Evolutionary conservation across 768 basidiomycete genomes (phyloP), one percentile per base, ranked within the genome.

Genomic region (Fistulinella prunicolor): DNA sequence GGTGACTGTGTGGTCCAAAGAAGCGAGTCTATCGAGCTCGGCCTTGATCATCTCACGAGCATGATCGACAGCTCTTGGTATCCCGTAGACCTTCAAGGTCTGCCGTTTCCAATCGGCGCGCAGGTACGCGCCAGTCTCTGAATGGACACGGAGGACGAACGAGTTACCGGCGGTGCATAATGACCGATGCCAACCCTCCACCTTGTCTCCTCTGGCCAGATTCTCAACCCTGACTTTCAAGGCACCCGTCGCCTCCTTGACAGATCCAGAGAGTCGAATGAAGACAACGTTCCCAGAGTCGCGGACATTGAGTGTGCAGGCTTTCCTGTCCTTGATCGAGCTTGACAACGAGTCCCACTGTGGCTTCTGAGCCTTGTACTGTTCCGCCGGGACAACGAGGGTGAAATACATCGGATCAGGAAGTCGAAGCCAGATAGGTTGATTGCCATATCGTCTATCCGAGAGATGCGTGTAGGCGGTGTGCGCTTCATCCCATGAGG

Each of bases 161-260:
- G 53, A 24, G 41, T 59, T 69, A 8, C 19, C 54, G 6, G 29
- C 24, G 51, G 28, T 39, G 2, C 53, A 57, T 48, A 82, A 70
- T 0, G 70, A 70, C 28, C 69, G 63, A 60, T 82, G 81, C 81
- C 80, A 83, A 28, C 70, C 70, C 4, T 64, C 63, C 3, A 83
- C 64, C 29, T 64, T 75, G 34, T 78, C 74, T 6, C 82, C 82
- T 20, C 68, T 69, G 3, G 72, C 75, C 32, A 84, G 58, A 43
- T 68, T 74, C 59, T 84, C 83, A 0, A 80, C 77, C 43, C 81
- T 67, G 12, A 83, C 81, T 64, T 83, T 84, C 50, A 85, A 56
- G 5, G 73, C 69, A 1, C 83, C 83, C 1, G 77, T 71, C 2
- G 72, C 73, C 53, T 77, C 75, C 62, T 78, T 78, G 42, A 77